Evolutionary conservation across 495 filamentous ascomycete species (phyloP).

Genomic region (Amphirosellinia nigrospora): DNA sequence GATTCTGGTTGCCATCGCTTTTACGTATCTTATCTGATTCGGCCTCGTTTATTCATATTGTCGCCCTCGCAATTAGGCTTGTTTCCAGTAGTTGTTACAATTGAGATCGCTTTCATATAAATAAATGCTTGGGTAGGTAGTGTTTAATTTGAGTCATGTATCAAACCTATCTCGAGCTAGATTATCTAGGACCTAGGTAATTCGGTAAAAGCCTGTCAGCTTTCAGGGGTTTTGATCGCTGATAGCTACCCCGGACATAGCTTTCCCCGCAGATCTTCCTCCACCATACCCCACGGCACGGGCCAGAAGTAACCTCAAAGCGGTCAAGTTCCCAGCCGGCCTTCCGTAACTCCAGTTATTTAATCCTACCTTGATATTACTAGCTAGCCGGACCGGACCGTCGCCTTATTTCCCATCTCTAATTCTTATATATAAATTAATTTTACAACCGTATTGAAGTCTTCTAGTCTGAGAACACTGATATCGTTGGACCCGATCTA

Average conservation of each 20-base stretch:
- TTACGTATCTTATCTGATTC: too few species aligned
- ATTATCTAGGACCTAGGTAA: not conserved
- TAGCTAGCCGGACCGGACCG: not conserved
- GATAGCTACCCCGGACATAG: conserved; percentile 3
- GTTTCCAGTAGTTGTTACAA: too few species aligned
- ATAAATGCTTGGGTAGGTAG: not conserved
- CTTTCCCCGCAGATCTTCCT: not conserved
- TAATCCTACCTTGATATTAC: not conserved
- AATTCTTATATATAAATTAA: not conserved
- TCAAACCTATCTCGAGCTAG: not conserved
- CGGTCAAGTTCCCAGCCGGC: not conserved
- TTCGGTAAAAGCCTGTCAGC: not conserved
- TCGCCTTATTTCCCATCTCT: not conserved
- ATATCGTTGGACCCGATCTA: not conserved
- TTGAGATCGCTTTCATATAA: not conserved
- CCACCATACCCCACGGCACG: not conserved
- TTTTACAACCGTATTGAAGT: not conserved
- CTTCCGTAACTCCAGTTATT: not conserved
- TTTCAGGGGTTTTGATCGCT: not conserved
- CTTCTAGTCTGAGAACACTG: not conserved
- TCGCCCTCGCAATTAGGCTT: too few species aligned
- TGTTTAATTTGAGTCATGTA: not conserved
- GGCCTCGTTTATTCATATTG: too few species aligned
- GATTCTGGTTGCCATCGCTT: not conserved
- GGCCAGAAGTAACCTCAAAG: not conserved